phyloP scores from a whole-genome alignment of 2,329 filamentous ascomycete genomes.

The Colletotrichum aenigma region DNA sequence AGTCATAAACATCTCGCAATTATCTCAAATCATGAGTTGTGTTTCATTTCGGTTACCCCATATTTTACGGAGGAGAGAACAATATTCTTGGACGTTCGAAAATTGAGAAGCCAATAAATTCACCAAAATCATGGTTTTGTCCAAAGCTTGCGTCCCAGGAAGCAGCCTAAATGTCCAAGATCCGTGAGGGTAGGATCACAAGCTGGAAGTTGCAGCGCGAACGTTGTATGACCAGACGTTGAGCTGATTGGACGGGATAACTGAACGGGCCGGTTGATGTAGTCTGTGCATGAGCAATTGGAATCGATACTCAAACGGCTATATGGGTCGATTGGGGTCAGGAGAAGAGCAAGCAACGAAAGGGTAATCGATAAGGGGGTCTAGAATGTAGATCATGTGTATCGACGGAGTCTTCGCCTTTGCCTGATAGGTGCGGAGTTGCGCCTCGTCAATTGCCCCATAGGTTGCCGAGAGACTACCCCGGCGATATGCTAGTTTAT shows the following conservation, averaged over 20 bases:
- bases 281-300: not conserved
- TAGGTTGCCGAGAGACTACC: not conserved
- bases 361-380: not conserved
- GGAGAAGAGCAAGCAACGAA: not conserved
- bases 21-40: not conserved
- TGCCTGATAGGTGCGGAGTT: not conserved
- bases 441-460: not conserved
- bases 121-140: not conserved
- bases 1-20: not conserved
- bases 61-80: not conserved
- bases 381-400: not conserved
- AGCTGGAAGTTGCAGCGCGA: not conserved
- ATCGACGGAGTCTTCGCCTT: not conserved
- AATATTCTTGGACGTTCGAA: not conserved
- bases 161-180: not conserved
- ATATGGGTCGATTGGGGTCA: not conserved
- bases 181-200: not conserved
- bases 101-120: not conserved
- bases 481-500: not conserved
- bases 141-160: not conserved
- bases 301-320: not conserved
- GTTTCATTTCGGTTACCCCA: no score
- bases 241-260: not conserved
- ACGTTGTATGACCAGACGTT: not conserved
- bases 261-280: not conserved